A percentile compares a stretch with the other conserved stretches of the same genome.
phyloP scores from a whole-genome alignment of 2,329 filamentous ascomycete species.

The Fusarium globosum region DNA sequence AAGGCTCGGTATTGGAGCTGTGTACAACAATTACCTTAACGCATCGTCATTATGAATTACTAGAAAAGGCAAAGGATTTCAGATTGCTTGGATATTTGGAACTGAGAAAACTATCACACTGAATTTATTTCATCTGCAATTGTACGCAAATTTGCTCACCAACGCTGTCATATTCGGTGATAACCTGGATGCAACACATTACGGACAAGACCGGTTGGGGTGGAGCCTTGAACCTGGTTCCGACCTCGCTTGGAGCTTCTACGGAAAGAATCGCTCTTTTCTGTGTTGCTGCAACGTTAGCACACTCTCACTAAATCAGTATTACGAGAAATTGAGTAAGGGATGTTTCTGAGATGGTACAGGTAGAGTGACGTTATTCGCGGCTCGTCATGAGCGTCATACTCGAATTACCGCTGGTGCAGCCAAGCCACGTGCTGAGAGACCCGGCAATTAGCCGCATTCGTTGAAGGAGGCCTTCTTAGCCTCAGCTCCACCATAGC shows the following conservation, averaged over 20 bases:
- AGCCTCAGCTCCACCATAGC: conserved; percentile 25
- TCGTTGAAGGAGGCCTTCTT: conserved; percentile 1
- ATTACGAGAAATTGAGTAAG: not conserved
- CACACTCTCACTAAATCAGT: not conserved
- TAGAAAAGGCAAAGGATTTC: not conserved
- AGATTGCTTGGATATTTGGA: not conserved
- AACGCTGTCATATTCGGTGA: conserved; percentile 19
- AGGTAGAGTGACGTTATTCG: conserved; percentile 8
- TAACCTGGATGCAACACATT: conserved; percentile 29
- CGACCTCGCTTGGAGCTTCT: conserved; percentile 33
- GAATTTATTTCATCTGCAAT: not conserved
- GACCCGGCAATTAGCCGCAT: conserved; percentile 32
- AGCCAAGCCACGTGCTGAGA: conserved; percentile 21
- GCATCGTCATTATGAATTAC: conserved; percentile 28
- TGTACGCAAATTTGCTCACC: conserved; percentile 9
- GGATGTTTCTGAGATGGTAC: not conserved
- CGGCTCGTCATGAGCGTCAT: conserved; percentile 7
- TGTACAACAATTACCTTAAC: conserved; percentile 39
- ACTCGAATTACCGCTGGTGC: not conserved
- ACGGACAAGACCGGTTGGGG: conserved; percentile 34
- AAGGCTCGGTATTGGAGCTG: conserved; percentile 29
- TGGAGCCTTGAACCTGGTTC: conserved; percentile 38
- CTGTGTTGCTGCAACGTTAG: not conserved
- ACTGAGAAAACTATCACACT: not conserved
- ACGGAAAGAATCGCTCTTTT: conserved; percentile 35